Conservation (phyloP, 2,329 filamentous ascomycete genomes). For the Hypoxylon sp. region DNA sequence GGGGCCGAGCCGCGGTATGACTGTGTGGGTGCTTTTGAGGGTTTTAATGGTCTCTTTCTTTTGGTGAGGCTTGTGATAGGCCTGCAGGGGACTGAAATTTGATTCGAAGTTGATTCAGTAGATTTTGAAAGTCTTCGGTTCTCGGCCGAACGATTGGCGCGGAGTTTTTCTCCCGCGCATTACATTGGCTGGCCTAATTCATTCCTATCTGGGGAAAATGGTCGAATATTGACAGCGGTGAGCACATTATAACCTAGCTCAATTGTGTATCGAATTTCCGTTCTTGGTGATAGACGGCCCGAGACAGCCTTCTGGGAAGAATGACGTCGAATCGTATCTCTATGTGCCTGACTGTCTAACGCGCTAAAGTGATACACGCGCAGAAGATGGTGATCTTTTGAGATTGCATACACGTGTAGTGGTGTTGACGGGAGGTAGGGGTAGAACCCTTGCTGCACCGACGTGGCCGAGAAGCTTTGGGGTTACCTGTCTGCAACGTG, state of each 20-base stretch:
- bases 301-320: conserved; percentile 3
- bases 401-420: conserved; percentile 11
- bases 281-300: conserved; percentile 12
- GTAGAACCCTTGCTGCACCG: conserved; percentile 22
- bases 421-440: conserved; percentile 9
- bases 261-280: conserved; percentile 14
- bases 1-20: conserved; percentile 36
- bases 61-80: conserved; percentile 20
- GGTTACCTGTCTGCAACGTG: neutral
- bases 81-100: conserved; percentile 31
- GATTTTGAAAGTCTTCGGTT: conserved; percentile 20
- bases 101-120: conserved; percentile 26
- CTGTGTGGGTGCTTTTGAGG: conserved; percentile 25
- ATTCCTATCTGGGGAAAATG: conserved; percentile 28
- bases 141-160: conserved; percentile 36
- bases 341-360: neutral
- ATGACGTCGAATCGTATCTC: conserved; percentile 25
- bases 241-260: conserved; percentile 11
- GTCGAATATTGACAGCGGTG: conserved; percentile 37
- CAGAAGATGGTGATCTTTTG: conserved; percentile 13
- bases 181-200: conserved; percentile 31
- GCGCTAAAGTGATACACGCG: conserved; percentile 1
- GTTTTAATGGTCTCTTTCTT: conserved; percentile 24
- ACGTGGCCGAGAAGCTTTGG: conserved; percentile 30
- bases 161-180: conserved; percentile 42